Evolutionary conservation across 2,329 filamentous ascomycete species (phyloP).

Genomic region (Neofusicoccum ribis): DNA sequence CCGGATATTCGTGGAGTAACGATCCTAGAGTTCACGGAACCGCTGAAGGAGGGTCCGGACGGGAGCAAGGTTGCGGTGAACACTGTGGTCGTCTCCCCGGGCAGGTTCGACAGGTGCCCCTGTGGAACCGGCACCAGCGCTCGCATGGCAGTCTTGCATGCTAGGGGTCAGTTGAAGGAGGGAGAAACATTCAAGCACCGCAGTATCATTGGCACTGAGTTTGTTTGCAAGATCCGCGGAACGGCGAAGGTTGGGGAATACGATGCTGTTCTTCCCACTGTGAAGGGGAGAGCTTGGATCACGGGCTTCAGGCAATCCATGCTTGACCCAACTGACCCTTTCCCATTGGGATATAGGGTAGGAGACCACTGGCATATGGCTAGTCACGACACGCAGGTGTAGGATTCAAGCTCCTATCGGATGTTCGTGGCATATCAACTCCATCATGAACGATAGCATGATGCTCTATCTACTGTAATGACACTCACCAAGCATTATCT

Average conservation of each 20-base stretch:
- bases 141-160: slow-evolving; percentile 47
- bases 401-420: background rate
- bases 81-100: slow-evolving; percentile 48
- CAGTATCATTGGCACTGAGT: slow-evolving; percentile 48
- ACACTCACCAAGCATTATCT: background rate
- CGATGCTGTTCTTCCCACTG: slow-evolving; percentile 42
- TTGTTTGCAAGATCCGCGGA: slow-evolving; percentile 40
- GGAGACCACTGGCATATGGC: slow-evolving; percentile 31
- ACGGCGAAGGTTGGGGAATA: slow-evolving; percentile 42
- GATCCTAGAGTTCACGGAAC: slow-evolving; percentile 42
- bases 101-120: slow-evolving; percentile 49
- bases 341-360: slow-evolving; percentile 44
- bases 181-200: slow-evolving; percentile 41
- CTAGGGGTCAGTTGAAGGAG: slow-evolving; percentile 39
- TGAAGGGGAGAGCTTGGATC: slow-evolving; percentile 50
- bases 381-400: background rate
- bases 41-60: slow-evolving; percentile 25
- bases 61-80: slow-evolving; percentile 37
- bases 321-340: slow-evolving; percentile 48
- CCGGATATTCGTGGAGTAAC: slow-evolving; percentile 43
- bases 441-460: too few relatives aligned
- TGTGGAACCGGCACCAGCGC: slow-evolving; percentile 50
- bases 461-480: too few relatives aligned
- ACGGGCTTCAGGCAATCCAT: slow-evolving; percentile 47
- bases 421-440: too few relatives aligned